phyloP scores from a whole-genome alignment of 2,329 filamentous ascomycete genomes.

The Arthrobotrys pseudoclavata region DNA sequence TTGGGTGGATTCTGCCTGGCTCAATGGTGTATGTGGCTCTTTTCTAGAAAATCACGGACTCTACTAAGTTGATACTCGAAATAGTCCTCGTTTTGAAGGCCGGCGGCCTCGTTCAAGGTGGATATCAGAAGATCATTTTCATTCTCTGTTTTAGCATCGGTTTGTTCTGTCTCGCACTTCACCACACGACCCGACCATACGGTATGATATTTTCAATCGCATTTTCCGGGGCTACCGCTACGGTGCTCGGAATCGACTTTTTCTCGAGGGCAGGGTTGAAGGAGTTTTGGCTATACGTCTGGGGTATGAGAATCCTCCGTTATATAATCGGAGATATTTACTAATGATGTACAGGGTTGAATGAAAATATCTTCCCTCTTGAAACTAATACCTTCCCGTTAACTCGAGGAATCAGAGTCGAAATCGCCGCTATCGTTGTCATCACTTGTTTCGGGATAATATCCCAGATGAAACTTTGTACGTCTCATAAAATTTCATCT shows the following conservation, averaged over 20 bases:
- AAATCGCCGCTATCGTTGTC: constrained; percentile 82
- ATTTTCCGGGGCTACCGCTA: constrained; percentile 83
- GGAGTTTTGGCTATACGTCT: constrained; percentile 95
- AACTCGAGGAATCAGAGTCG: constrained; percentile 86
- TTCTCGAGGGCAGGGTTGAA: constrained; percentile 91
- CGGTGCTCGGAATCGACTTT: constrained; percentile 89
- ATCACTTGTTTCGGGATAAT: constrained; percentile 81
- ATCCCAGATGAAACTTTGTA: constrained; percentile 89
- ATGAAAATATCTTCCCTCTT: constrained; percentile 82
- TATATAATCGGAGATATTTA: background rate
- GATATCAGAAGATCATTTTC: constrained; percentile 77
- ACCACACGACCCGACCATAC: constrained; percentile 81
- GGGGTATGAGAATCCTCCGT: constrained; percentile 71
- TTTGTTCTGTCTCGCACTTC: constrained; percentile 82
- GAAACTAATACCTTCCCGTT: constrained; percentile 83
- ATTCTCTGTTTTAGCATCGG: constrained; percentile 79
- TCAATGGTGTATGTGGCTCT: constrained; percentile 77
- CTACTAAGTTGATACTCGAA: constrained; percentile 25
- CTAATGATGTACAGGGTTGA: constrained; percentile 71
- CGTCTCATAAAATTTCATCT: constrained; percentile 72
- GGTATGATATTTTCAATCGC: constrained; percentile 81
- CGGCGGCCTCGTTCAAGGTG: constrained; percentile 78
- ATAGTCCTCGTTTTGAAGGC: constrained; percentile 78
- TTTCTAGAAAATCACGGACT: background rate
- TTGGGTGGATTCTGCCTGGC: constrained; percentile 85